Evolutionary conservation across 2,329 filamentous ascomycete species (phyloP).

Genomic region (Colletotrichum eremochloae): DNA sequence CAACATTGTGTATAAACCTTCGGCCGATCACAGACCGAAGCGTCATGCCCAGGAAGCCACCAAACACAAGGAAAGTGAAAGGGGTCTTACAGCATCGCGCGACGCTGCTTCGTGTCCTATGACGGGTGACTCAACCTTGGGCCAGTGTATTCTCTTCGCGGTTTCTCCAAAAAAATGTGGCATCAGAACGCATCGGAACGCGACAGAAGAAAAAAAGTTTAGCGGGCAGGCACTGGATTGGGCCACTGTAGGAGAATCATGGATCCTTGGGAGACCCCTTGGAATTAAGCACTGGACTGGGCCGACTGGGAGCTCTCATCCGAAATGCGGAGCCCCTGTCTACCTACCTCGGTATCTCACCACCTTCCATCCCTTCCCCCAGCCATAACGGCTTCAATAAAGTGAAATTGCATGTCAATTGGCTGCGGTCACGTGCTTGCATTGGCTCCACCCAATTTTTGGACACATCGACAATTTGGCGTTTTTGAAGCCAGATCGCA

Average conservation of each 20-base stretch:
- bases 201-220: slow-evolving; percentile 29
- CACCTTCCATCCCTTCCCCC: not conserved
- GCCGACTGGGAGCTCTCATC: not conserved
- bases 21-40: slow-evolving; percentile 32
- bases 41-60: slow-evolving; percentile 31
- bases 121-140: not conserved
- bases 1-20: slow-evolving; percentile 45
- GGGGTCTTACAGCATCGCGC: slow-evolving; percentile 22
- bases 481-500: slow-evolving; percentile 60
- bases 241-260: not conserved
- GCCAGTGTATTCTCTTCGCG: not conserved
- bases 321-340: slow-evolving; percentile 8
- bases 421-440: slow-evolving; percentile 50
- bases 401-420: slow-evolving; percentile 16
- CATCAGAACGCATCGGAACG: slow-evolving; percentile 39
- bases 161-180: slow-evolving; percentile 24
- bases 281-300: slow-evolving; percentile 21
- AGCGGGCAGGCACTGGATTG: slow-evolving; percentile 35
- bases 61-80: slow-evolving; percentile 21
- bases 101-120: slow-evolving; percentile 24
- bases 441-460: slow-evolving; percentile 51
- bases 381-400: slow-evolving; percentile 2
- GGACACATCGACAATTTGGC: slow-evolving; percentile 61
- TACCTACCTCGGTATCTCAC: not conserved
- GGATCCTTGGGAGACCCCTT: slow-evolving; percentile 32